These are phyloP conservation scores for Cladorrhinum sp. DNA, from an alignment of 2,329 filamentous ascomycete species.

Conservation along the genomic window DNA sequence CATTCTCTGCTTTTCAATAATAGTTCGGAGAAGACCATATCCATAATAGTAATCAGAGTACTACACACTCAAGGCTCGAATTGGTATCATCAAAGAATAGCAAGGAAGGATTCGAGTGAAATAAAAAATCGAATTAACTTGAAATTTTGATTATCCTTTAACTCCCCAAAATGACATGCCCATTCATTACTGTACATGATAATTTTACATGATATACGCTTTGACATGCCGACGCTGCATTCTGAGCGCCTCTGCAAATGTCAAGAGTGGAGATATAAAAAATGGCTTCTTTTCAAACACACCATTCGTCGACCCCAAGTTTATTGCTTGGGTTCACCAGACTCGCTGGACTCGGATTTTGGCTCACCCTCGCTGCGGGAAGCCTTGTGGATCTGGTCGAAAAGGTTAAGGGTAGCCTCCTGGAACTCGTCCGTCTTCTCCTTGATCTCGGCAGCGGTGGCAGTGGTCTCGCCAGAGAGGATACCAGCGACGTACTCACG, in stretches of 20 bases:
- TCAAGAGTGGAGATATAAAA: not conserved
- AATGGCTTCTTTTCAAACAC: not conserved
- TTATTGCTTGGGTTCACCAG: slow-evolving; percentile 63
- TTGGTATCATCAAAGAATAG: not conserved
- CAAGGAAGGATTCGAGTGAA: not conserved
- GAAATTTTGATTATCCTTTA: not conserved
- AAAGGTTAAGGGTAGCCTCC: slow-evolving; percentile 90
- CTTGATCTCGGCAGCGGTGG: slow-evolving; percentile 92
- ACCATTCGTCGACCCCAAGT: not conserved
- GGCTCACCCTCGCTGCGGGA: slow-evolving; percentile 61
- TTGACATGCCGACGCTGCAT: not conserved
- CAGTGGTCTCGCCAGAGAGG: slow-evolving; percentile 84
- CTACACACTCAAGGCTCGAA: too few species aligned
- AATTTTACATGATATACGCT: not conserved
- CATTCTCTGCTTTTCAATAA: too few species aligned
- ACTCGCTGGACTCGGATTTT: slow-evolving; percentile 55
- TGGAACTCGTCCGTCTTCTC: slow-evolving; percentile 98
- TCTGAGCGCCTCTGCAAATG: not conserved
- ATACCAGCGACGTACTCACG: slow-evolving; percentile 91
- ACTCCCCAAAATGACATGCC: not conserved
- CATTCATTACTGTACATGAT: not conserved
- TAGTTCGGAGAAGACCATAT: too few species aligned
- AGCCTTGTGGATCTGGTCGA: slow-evolving; percentile 99
- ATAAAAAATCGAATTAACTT: not conserved
- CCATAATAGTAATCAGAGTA: too few species aligned